These are phyloP conservation scores for Schizothecium vesticola DNA, from an alignment of 495 filamentous ascomycete genomes.

Conservation along the genomic window DNA sequence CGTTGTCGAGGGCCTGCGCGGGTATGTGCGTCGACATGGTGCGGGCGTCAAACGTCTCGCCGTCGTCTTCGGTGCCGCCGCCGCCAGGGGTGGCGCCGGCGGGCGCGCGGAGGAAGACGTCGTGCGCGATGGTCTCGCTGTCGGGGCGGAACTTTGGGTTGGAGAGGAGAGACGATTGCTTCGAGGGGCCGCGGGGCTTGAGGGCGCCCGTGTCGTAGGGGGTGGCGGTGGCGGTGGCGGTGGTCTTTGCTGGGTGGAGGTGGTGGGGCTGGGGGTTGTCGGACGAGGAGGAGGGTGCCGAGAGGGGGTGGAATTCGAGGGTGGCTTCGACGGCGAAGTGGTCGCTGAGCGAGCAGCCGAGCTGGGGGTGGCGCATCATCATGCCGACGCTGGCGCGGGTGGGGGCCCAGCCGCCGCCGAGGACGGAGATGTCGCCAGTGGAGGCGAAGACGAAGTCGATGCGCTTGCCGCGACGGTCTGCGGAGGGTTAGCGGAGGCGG, in stretches of 20 bases:
- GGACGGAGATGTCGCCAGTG: constrained; percentile 21
- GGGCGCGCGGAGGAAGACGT: constrained; percentile 4
- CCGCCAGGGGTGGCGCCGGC: constrained; percentile 2
- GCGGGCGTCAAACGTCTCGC: constrained; percentile 44
- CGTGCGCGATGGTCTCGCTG: constrained; percentile 3
- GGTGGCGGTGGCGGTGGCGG: background rate
- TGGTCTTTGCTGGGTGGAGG: background rate
- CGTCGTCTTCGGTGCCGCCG: constrained; percentile 54
- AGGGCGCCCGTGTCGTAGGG: background rate
- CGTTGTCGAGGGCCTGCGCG: constrained; percentile 67
- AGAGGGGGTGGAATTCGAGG: constrained; percentile 40
- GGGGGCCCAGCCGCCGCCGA: constrained; percentile 57
- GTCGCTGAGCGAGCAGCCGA: constrained; percentile 82
- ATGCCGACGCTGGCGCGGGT: constrained; percentile 67
- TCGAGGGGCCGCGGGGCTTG: constrained; percentile 19
- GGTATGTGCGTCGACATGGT: constrained; percentile 54
- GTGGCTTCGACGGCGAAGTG: constrained; percentile 83
- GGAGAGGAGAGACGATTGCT: background rate
- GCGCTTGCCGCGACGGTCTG: constrained; percentile 70
- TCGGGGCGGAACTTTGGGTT: constrained; percentile 1
- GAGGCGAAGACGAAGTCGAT: constrained; percentile 89
- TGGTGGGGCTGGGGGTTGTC: background rate
- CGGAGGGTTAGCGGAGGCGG: background rate
- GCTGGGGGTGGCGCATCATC: constrained; percentile 72
- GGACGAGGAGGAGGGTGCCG: background rate